Evolutionary conservation across 345 rosid genomes (phyloP).

Genomic region (Limnanthes douglasii): DNA sequence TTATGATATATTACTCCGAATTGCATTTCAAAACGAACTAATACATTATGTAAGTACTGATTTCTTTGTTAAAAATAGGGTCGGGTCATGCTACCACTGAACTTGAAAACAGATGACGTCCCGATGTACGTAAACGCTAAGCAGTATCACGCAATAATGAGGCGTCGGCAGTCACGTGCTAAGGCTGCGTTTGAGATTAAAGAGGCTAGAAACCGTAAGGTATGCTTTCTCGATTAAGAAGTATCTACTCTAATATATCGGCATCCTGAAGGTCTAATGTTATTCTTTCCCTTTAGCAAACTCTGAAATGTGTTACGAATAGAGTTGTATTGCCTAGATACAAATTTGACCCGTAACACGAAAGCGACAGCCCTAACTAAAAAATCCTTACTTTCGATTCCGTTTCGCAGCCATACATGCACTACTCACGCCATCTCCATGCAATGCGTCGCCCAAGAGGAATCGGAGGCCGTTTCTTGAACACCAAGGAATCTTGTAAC

Average conservation of each 20-base stretch:
- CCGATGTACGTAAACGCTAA: constrained; percentile 90
- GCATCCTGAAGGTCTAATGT: too few relatives aligned
- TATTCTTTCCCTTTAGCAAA: too few relatives aligned
- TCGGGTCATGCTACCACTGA: constrained; percentile 73
- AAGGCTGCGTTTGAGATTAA: constrained; percentile 65
- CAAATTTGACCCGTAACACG: too few relatives aligned
- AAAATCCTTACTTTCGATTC: background rate
- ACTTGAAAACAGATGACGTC: constrained; percentile 51
- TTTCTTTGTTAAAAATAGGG: constrained; percentile 21
- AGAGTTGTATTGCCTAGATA: too few relatives aligned
- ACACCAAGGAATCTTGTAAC: constrained; percentile 20
- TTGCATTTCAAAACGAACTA: background rate
- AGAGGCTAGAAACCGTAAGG: constrained; percentile 43
- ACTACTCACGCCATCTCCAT: constrained; percentile 81
- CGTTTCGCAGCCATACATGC: constrained; percentile 71
- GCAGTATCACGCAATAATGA: constrained; percentile 89
- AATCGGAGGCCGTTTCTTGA: constrained; percentile 92
- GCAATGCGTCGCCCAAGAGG: constrained; percentile 98
- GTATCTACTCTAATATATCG: too few relatives aligned
- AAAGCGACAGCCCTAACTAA: background rate
- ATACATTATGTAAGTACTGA: background rate
- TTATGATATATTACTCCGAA: too few relatives aligned
- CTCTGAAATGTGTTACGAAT: too few relatives aligned
- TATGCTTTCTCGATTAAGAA: constrained; percentile 10
- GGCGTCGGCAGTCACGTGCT: constrained; percentile 82